phyloP scores from a whole-genome alignment of 2,329 filamentous ascomycete genomes.

The Dactylonectria estremocensis region DNA sequence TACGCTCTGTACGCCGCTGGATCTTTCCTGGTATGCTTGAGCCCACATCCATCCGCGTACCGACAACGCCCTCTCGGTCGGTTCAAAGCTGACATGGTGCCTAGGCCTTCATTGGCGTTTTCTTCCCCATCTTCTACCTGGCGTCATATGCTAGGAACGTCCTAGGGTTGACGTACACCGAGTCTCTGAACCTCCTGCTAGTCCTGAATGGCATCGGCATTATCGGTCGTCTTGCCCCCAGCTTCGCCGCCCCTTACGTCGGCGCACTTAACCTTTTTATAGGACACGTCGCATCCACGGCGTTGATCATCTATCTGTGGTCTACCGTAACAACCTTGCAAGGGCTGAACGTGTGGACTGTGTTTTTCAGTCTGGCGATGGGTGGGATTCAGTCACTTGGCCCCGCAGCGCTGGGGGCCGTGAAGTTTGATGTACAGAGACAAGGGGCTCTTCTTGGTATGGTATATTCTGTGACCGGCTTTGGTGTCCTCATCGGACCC shows the following conservation, averaged over 20 bases:
- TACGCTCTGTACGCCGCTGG: background rate
- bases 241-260: conserved; percentile 1
- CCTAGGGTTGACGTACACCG: conserved; percentile 1
- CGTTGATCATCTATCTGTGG: conserved; percentile 2
- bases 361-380: conserved; percentile 1
- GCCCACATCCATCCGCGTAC: background rate
- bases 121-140: conserved; percentile 1
- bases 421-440: conserved; percentile 1
- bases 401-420: background rate
- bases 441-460: background rate
- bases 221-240: conserved; percentile 1
- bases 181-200: conserved; percentile 1
- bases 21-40: conserved; percentile 1
- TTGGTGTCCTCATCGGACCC: conserved; percentile 1
- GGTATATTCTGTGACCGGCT: conserved; percentile 2
- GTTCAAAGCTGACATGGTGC: conserved; percentile 2
- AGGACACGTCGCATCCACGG: background rate
- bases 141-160: background rate
- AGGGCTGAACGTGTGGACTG: background rate
- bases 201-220: conserved; percentile 2
- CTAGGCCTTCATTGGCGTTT: conserved; percentile 1
- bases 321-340: background rate
- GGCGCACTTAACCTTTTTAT: conserved; percentile 3
- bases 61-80: background rate
- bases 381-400: conserved; percentile 2